A percentile compares a stretch with the other conserved stretches of the same genome.
These are phyloP conservation scores for Hypoxylon sp. DNA, from an alignment of 2,329 filamentous ascomycete species.

Conservation along the genomic window DNA sequence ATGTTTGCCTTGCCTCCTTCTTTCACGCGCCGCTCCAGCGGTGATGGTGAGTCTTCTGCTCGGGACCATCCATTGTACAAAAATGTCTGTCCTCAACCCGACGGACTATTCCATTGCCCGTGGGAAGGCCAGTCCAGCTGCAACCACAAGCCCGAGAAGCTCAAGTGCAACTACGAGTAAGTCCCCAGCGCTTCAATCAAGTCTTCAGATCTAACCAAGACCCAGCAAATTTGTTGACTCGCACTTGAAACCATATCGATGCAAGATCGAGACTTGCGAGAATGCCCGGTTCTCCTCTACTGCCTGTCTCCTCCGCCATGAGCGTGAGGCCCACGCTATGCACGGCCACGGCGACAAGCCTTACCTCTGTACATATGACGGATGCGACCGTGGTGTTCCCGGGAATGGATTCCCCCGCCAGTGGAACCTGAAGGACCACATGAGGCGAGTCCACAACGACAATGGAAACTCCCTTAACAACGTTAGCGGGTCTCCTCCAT, in stretches of 20 bases:
- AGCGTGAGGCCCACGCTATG: conserved; percentile 95
- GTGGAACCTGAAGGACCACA: conserved; percentile 97
- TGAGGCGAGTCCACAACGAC: conserved; percentile 91
- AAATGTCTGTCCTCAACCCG: conserved; percentile 72
- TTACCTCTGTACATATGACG: conserved; percentile 88
- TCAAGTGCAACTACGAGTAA: conserved; percentile 99
- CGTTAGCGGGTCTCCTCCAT: conserved; percentile 59
- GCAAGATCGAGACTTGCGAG: conserved; percentile 87
- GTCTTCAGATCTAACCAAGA: conserved; percentile 37
- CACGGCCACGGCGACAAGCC: conserved; percentile 95
- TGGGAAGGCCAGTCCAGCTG: conserved; percentile 80
- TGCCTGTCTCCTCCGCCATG: conserved; percentile 92
- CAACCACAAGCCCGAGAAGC: conserved; percentile 92
- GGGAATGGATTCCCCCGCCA: conserved; percentile 94
- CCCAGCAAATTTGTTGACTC: conserved; percentile 96
- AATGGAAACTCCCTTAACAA: conserved; percentile 59
- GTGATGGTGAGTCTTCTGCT: conserved; percentile 69
- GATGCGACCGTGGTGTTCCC: conserved; percentile 84
- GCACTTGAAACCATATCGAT: conserved; percentile 95
- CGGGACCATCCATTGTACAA: conserved; percentile 80
- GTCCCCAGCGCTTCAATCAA: conserved; percentile 55
- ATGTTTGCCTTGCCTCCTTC: conserved; percentile 59
- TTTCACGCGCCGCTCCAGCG: conserved; percentile 65
- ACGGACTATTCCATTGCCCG: conserved; percentile 95
- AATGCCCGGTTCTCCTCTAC: conserved; percentile 94